Base-by-base conservation (phyloP, 2,329 filamentous ascomycete genomes). In the Diplodia seriata region DNA sequence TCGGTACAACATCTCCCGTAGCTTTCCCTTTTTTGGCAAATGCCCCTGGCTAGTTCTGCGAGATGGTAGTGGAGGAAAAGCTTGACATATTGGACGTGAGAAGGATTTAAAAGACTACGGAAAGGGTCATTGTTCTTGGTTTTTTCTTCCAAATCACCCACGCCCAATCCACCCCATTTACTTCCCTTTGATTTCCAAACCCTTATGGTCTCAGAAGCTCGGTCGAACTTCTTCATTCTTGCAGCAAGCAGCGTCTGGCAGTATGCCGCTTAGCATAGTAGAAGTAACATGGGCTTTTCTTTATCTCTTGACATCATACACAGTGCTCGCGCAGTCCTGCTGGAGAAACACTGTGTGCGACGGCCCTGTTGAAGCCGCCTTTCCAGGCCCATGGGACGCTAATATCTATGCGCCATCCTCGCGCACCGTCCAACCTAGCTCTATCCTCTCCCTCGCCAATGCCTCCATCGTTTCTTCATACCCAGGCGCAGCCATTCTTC, bases 331-430 rank as follows among this genome's bases (percentile, higher is more conserved):
- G 11, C 59, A 63, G 20, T 49, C 59, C 67, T 89, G 87, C 73
- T 89, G 87, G 87, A 79, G 84, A 68, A 74, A 87, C 66, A 85
- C 84, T 1, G 74, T 80, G 23, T 90, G 87, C 72, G 83, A 79
- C 23, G 83, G 83, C 3, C 83, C 85, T 3, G 73, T 74, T 11
- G 74, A 82, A 6, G 74, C 83, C 7, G 81, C 86, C 0, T 89
- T 89, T 69, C 80, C 82, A 2, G 87, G 87, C 0, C 76, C 77
- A 18, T 89, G 87, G 87, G 84, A 89, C 38, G 74, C 80, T 0
- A 85, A 87, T 71, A 89, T 86, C 59, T 87, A 83, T 70, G 83
- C 87, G 1, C 86, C 87, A 0, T 67, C 77, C 6, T 84, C 84
- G 2, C 80, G 87, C 43, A 84, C 75, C 4, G 80, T 87, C 2